These are phyloP conservation scores for Didymellaceae sp. DNA, from an alignment of 2,329 filamentous ascomycete genomes.

Conservation along the genomic window DNA sequence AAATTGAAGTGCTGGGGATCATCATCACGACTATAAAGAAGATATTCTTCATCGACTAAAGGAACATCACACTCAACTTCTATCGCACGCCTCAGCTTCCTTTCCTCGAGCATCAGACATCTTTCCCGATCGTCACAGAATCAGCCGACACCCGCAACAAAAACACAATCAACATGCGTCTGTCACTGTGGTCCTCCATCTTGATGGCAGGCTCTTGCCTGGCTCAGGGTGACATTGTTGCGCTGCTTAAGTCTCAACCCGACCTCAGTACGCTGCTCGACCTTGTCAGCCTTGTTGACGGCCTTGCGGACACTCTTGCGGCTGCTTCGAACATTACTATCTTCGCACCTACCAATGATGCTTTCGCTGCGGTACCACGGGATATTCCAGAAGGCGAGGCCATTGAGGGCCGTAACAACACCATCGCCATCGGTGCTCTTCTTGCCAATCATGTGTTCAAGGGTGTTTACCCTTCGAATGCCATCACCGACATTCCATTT, in stretches of 20 bases:
- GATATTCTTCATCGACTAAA: not conserved
- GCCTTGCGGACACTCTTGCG: constrained; percentile 48
- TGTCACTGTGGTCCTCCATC: constrained; percentile 24
- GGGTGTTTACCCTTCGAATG: constrained; percentile 53
- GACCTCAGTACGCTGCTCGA: constrained; percentile 43
- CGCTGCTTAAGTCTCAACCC: constrained; percentile 39
- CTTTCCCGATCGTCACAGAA: not conserved
- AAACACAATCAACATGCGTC: constrained; percentile 23
- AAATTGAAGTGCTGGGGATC: not conserved
- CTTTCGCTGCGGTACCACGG: constrained; percentile 44
- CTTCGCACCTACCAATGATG: constrained; percentile 63
- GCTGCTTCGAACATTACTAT: constrained; percentile 60
- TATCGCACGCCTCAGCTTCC: not conserved
- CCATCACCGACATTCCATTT: constrained; percentile 46
- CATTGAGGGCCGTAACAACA: constrained; percentile 42
- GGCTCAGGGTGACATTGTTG: constrained; percentile 40
- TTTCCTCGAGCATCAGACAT: not conserved
- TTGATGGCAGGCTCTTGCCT: constrained; percentile 31
- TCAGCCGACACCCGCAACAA: not conserved
- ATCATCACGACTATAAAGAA: constrained; percentile 19
- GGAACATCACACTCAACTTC: constrained; percentile 3
- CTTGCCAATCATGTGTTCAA: constrained; percentile 65
- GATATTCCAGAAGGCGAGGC: constrained; percentile 35
- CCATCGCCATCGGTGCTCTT: constrained; percentile 51
- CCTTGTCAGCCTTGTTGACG: constrained; percentile 49